Evolutionary conservation across 2,329 filamentous ascomycete genomes (phyloP).

Genomic region (Cucurbitaria berberidis): DNA sequence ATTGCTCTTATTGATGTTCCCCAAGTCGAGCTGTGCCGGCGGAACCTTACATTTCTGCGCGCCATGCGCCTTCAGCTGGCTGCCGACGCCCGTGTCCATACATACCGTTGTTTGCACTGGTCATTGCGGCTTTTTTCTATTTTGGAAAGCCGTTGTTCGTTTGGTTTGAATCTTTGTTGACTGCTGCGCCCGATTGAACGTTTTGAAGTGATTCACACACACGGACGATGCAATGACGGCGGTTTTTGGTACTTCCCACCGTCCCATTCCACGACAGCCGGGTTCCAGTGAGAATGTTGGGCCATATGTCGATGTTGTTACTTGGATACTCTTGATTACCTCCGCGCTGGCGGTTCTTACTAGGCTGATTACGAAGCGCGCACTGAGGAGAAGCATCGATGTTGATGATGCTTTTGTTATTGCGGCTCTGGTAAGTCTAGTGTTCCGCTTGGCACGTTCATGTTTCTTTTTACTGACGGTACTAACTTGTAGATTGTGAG

Average conservation of each 20-base stretch:
- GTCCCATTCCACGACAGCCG: conserved; percentile 34
- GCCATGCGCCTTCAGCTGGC: conserved; percentile 19
- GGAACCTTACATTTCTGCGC: conserved; percentile 27
- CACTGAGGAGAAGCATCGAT: conserved; percentile 38
- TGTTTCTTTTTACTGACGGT: conserved; percentile 14
- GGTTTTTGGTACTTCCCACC: conserved; percentile 26
- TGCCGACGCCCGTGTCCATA: conserved; percentile 12
- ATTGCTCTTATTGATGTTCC: conserved; percentile 20
- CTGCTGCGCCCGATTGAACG: neutral
- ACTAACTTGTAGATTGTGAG: conserved; percentile 28
- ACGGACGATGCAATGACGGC: conserved; percentile 38
- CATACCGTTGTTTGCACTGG: conserved; percentile 15
- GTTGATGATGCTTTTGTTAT: conserved; percentile 45
- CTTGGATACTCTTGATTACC: conserved; percentile 45
- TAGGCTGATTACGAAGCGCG: conserved; percentile 43
- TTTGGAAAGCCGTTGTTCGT: conserved; percentile 4
- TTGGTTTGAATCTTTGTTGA: neutral
- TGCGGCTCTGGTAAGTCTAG: conserved; percentile 37
- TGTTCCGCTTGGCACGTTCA: neutral
- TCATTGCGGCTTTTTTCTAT: conserved; percentile 7
- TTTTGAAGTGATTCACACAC: conserved; percentile 15
- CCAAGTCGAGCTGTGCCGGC: conserved; percentile 9
- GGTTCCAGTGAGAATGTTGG: conserved; percentile 38
- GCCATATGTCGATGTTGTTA: conserved; percentile 45
- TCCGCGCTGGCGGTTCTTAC: conserved; percentile 42